These are phyloP conservation scores for Camellia oleifera DNA, from an alignment of 179 eudicot genomes.

Conservation along the genomic window DNA sequence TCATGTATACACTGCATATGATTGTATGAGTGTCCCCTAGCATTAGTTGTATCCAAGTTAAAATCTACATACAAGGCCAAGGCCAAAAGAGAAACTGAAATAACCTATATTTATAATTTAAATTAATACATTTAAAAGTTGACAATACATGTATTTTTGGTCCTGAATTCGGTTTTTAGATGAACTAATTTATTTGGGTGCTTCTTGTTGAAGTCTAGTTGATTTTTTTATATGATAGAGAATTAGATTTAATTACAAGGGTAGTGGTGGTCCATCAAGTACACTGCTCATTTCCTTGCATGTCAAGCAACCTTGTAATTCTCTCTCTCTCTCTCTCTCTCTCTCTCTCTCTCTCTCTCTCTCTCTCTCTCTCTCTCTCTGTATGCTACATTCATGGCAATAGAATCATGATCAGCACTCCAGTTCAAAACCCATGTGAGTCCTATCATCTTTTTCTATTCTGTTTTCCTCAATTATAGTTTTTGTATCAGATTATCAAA, in stretches of 20 bases:
- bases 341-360: no score
- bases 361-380: constrained; percentile 22
- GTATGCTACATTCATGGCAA: constrained; percentile 43
- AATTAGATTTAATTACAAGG: constrained; percentile 11
- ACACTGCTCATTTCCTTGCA: constrained; percentile 68
- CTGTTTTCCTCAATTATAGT: neutral
- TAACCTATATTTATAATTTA: neutral
- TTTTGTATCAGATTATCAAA: constrained; percentile 16
- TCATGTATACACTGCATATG: neutral
- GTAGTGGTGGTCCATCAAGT: constrained; percentile 59
- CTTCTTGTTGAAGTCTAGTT: constrained; percentile 18
- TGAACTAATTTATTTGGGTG: constrained; percentile 25
- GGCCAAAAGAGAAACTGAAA: neutral
- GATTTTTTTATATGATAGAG: neutral
- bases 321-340: no score
- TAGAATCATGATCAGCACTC: constrained; percentile 57
- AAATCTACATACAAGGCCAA: neutral
- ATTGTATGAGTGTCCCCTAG: neutral
- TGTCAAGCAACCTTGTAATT: constrained; percentile 61
- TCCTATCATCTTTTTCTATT: constrained; percentile 24
- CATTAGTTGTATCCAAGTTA: neutral
- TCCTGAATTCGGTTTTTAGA: constrained; percentile 14
- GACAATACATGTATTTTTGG: neutral
- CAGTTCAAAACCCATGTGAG: constrained; percentile 67
- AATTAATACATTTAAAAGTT: no score